Base-by-base conservation (phyloP, 1,284 basidiomycete genomes). In the Trametes versicolor region DNA sequence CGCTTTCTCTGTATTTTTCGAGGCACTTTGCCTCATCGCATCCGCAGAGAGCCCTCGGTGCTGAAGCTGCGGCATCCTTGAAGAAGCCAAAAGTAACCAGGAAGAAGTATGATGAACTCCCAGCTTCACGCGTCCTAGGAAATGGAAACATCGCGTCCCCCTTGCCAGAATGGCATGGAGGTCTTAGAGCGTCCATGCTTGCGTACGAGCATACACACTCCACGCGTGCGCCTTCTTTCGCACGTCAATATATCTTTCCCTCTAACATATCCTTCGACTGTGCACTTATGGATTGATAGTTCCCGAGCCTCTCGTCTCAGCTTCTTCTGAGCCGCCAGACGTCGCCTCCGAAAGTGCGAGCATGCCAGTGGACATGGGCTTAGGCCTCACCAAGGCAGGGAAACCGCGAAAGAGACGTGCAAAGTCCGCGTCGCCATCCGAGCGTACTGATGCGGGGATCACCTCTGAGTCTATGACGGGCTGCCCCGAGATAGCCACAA, bases 71-170 rank as follows among this genome's bases (percentile, higher is more conserved):
- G 3, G 25, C 48, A 25, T 17, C 54, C 2, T 43, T 48, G 13
- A 63, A 52, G 57, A 71, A 69, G 62, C 71, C 63, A 5, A 63
- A 60, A 13, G 75, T 75, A 0, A 85, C 81, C 2, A 85, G 76
- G 63, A 91, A 88, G 72, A 82, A 78, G 48, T 84, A 82, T 60
- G 73, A 79, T n/a, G 86, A 89, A 29, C 80, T 92, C 13, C 90
- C 90, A 13, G 78, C 77, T 41, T 72, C 72, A 51, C 82, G 77
- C 58, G 62, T 82, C 41, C 73, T 77, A 39, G 74, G 79, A 29
- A 79, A 84, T 73, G 85, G 83, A 47, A 74, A 75, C 27, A 56
- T 62, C 19, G 70, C 72, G 49, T 34, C 56, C 27, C 73, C 79
- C 1, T 69, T 80, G 15, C 60, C 56, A 5, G 59, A 65, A 13